Percentiles rank a stretch among this genome's conserved stretches.
Conservation (phyloP, 768 basidiomycete species). For the Rhizopogon sp. region DNA sequence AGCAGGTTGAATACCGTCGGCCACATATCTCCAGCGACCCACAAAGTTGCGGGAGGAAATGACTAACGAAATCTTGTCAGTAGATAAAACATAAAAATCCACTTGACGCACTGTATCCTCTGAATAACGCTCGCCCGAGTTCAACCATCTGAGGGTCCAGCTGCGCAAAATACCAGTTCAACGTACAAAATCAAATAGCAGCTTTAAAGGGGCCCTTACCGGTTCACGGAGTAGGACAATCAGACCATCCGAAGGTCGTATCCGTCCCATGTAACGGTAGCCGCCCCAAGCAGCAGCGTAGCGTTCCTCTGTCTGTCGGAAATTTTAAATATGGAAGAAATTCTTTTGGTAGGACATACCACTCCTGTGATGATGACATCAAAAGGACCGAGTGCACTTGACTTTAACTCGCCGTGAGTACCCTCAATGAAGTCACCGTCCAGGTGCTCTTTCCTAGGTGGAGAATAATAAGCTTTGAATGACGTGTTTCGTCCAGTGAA, state of each 20-base stretch:
- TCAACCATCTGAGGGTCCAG: conserved; percentile 20
- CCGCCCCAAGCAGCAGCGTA: conserved; percentile 53
- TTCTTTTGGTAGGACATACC: conserved; percentile 28
- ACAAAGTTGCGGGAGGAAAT: conserved; percentile 47
- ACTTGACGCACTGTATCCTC: conserved; percentile 41
- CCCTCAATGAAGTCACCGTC: conserved; percentile 7
- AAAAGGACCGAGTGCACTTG: conserved; percentile 16
- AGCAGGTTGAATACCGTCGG: conserved; percentile 28
- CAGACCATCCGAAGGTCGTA: conserved; percentile 56
- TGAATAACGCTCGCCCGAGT: conserved; percentile 35
- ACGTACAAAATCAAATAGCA: neutral
- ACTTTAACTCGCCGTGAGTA: neutral
- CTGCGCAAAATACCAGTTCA: conserved; percentile 9
- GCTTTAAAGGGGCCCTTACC: conserved; percentile 26
- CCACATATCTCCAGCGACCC: conserved; percentile 38
- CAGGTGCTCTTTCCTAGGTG: conserved; percentile 19
- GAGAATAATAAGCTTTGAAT: conserved; percentile 36
- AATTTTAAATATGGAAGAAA: conserved; percentile 3
- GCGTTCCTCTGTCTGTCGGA: conserved; percentile 38
- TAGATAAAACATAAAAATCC: neutral
- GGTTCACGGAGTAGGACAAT: conserved; percentile 49
- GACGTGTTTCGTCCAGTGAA: conserved; percentile 28
- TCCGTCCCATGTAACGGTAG: conserved; percentile 50
- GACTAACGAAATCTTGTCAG: conserved; percentile 28
- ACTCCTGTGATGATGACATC: conserved; percentile 53